Evolutionary conservation across 805 yeast genomes (phyloP), one percentile per base, ranked within the genome.

Genomic region (Pichia exigua): DNA sequence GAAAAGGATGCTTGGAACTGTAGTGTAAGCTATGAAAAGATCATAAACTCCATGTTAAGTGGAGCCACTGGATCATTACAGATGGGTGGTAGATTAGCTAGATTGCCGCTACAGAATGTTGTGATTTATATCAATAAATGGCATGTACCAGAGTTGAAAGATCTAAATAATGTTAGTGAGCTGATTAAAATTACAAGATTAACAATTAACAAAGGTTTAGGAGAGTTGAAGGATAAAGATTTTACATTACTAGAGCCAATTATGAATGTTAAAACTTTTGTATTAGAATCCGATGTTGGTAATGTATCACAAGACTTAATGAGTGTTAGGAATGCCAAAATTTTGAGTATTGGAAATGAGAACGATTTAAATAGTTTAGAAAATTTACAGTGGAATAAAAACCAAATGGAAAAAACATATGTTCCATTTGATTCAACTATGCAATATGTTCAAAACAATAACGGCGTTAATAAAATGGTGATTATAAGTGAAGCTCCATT

Each of bases 401-500:
- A 73, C 39, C 77, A 81, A 55, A 82, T 90, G 1, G 82, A 81
- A 40, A 64, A 70, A 13, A 78, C 85, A 21, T 88, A 83, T 59
- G 66, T 86, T 10, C 97, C 97, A 1, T 76, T 77, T n/a, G 96
- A 89, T 63, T 74, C 79, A n/a, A 84, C 90, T 0, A 61, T 79
- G 65, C 70, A 63, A 46, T 63, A 66, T 50, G 56, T 61, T 39
- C 65, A 68, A 44, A 35, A 48, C 9, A 54, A 56, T 2, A 54
- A 60, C 21, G 48, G 64, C 10, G 46, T 56, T 0, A 69, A 67
- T 22, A 81, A 73, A 56, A 78, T 87, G 67, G 68, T 77, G 9
- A 78, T 94, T 35, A 71, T 71, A n/a, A 96, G 97, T 0, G 78
- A 76, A 47, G 91, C 90, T 0, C 97, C 99, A 4, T 71, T 94